Base-by-base conservation (phyloP, 164 flowering plant species). In the Vitis amurensis region DNA sequence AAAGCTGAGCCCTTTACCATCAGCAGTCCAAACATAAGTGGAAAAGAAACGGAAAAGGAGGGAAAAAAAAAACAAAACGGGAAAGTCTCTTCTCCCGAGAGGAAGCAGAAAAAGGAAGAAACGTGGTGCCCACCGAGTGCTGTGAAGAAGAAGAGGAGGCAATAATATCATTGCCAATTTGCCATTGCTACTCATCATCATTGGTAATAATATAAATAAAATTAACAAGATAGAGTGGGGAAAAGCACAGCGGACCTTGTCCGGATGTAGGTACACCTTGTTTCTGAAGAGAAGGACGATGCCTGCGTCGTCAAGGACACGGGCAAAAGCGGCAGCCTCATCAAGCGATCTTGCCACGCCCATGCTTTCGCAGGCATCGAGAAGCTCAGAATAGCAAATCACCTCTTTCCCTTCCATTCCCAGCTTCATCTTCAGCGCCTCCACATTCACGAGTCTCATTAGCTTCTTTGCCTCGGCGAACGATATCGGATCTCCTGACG, bases 201-300 rank as follows among this genome's bases (percentile, higher is more conserved):
- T 37, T 37, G 44, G 44, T 37, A 37, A 37, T 37, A 15, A 53
- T 53, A n/a, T 53, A 59, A 52, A 61, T 7, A 61, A 64, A 53
- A n/a, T 12, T 7, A 9, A 68, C 11, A 12, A 23, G 0, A 56
- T 0, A 48, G 3, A 12, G 11, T 48, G 3, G 49, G 19, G n/a
- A 56, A 60, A 59, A 30, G 47, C 23, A 52, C 9, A 23, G 16
- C 27, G 2, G 60, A 92, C 98, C 93, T 86, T 90, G 71, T 91
- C 89, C 12, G 98, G 98, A 62, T 90, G 96, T 70, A 93, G 95
- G 52, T 90, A 89, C 50, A 93, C 98, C 77, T 89, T 91, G 73
- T 91, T 92, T 57, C 97, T 84, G 73, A 91, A 93, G 44, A 93
- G 79, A 61, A 93, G 86, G 27, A 93, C 77, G 11, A 93, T 97